Evolutionary conservation across 495 filamentous ascomycete genomes (phyloP), one percentile per base, ranked within the genome.

Genomic region (Aspergillus coremiiformis): DNA sequence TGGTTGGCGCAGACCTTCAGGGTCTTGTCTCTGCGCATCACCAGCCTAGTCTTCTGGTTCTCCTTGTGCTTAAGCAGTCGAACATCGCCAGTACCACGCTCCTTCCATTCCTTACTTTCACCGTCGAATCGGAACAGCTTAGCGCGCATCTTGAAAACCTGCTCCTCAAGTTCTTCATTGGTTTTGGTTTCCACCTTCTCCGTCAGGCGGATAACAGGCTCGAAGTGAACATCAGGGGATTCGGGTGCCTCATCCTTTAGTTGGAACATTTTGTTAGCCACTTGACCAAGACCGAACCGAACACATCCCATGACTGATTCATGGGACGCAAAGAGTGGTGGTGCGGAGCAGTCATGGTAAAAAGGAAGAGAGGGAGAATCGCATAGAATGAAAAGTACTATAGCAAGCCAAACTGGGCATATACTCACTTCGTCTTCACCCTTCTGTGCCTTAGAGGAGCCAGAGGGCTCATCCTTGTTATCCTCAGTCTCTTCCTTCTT

Each of bases 1-100:
- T 99, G 94, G 77, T 99, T 99, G 65, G 94, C 94, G 84, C 94
- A 99, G 72, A 97, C 93, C 79, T 99, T 99, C 74, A 96, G 82
- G 57, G 94, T 97, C 86, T 96, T 96, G 75, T 99, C 94, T 66
- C 94, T 79, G 71, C 94, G 85, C 94, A 99, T 99, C 61, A 99
- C 93, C 56, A 99, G 78, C 53, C 94, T 82, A 49, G 90, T 96
- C 85, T 97, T 99, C 68, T 85, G 84, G 70, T 95, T 97, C 75
- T 97, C 93, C 79, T 86, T 87, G 76, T 99, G 94, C 82, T 96
- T 99, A 64, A 99, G 77, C 64, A 99, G 75, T 64, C 90, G 82
- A 53, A 99, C 90, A 63, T 96, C 91, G 60, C 94, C 94, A 50
- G 93, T 97, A 47, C 94, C 94, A 65, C 94, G 86, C 80, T 99